Conservation (phyloP, 1,284 basidiomycete species). For the Heterobasidion occidentale region DNA sequence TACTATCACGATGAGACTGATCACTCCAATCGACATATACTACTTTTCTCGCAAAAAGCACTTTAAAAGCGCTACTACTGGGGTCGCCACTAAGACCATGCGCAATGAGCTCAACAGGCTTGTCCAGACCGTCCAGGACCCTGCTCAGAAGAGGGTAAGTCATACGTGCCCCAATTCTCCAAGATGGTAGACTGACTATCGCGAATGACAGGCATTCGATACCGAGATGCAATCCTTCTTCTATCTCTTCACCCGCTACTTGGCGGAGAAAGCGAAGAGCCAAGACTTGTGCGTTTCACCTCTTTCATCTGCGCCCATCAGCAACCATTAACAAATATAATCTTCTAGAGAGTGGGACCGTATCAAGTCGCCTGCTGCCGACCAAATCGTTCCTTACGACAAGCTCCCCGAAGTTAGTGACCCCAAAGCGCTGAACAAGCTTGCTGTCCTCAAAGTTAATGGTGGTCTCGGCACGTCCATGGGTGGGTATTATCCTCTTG, state of each 20-base stretch:
- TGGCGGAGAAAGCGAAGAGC: conserved; percentile 86
- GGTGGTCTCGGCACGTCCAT: conserved; percentile 94
- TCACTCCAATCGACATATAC: neutral
- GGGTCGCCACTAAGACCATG: conserved; percentile 93
- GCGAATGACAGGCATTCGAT: conserved; percentile 67
- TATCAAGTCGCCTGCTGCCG: conserved; percentile 85
- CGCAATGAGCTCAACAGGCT: conserved; percentile 92
- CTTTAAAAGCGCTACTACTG: conserved; percentile 95
- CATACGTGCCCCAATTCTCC: conserved; percentile 7
- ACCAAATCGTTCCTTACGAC: conserved; percentile 85
- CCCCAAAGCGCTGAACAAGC: conserved; percentile 73
- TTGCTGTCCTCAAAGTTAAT: conserved; percentile 96
- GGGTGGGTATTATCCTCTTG: conserved; percentile 40
- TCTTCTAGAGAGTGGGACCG: conserved; percentile 82
- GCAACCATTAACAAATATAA: conserved; percentile 6
- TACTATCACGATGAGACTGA: neutral
- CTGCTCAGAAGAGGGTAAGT: conserved; percentile 69
- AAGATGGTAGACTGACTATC: neutral
- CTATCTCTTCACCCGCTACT: conserved; percentile 93
- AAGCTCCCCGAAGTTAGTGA: conserved; percentile 54
- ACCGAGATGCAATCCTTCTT: conserved; percentile 97
- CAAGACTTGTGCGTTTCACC: conserved; percentile 74
- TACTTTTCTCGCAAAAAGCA: conserved; percentile 25
- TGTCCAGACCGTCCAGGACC: conserved; percentile 73
- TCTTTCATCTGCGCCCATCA: conserved; percentile 16